Conservation (phyloP, 768 basidiomycete genomes). For the Pholiota conissans region DNA sequence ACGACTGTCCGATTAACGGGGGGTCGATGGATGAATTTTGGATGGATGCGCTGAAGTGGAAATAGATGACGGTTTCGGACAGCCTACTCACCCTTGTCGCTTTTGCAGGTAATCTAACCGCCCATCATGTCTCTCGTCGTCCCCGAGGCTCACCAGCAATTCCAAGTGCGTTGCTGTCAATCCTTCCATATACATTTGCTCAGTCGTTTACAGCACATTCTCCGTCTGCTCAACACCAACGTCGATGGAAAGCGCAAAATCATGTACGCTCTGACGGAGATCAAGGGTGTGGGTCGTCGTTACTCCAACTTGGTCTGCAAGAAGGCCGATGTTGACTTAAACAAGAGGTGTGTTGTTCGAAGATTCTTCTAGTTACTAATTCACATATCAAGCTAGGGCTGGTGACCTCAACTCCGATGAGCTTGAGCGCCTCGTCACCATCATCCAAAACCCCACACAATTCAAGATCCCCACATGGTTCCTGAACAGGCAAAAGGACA, state of each 20-base stretch:
- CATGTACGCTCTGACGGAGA: conserved; percentile 99
- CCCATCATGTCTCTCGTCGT: conserved; percentile 91
- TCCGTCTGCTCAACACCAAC: conserved; percentile 99
- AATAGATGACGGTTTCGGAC: conserved; percentile 10
- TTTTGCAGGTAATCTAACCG: conserved; percentile 17
- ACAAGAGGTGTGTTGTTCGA: conserved; percentile 77
- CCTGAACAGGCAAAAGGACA: conserved; percentile 98
- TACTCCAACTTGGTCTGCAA: conserved; percentile 99
- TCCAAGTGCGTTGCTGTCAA: conserved; percentile 61
- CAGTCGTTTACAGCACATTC: conserved; percentile 73
- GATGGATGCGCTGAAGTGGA: conserved; percentile 11
- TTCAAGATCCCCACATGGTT: conserved; percentile 99
- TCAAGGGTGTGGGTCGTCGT: conserved; percentile 99
- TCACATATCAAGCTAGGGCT: conserved; percentile 56
- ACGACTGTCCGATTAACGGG: not conserved
- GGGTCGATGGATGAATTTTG: conserved; percentile 1
- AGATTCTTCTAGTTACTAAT: conserved; percentile 6
- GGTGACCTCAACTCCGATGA: conserved; percentile 99
- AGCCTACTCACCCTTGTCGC: conserved; percentile 3
- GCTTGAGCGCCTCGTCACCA: conserved; percentile 97
- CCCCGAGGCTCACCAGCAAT: conserved; percentile 93
- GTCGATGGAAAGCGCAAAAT: conserved; percentile 99
- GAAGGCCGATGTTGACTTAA: conserved; percentile 98
- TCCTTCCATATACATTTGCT: not conserved
- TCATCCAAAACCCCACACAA: conserved; percentile 98